These are phyloP conservation scores for Schizochytrium sp. DNA, from an alignment of 108 stramenopile genomes.

Conservation along the genomic window DNA sequence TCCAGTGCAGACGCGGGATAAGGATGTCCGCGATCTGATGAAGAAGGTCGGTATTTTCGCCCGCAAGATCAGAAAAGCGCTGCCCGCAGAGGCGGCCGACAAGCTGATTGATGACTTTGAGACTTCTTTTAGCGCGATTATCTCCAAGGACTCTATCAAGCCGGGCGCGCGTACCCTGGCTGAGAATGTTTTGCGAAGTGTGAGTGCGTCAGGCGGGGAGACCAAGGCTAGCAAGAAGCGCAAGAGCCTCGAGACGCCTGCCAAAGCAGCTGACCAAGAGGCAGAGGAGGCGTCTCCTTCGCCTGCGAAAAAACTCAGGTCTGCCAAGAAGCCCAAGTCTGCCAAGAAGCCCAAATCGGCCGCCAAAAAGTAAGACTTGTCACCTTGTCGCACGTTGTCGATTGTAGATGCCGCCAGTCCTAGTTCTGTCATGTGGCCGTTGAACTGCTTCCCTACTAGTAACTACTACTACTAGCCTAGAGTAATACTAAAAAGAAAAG, in stretches of 20 bases:
- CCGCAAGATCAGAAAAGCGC: background rate
- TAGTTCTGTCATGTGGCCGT: too few relatives aligned
- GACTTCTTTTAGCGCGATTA: background rate
- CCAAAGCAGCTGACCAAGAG: background rate
- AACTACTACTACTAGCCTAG: too few relatives aligned
- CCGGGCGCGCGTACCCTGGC: background rate
- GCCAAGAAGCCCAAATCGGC: too few relatives aligned
- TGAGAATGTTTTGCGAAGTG: background rate
- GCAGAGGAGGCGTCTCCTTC: too few relatives aligned
- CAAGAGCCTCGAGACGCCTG: background rate
- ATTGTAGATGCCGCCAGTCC: too few relatives aligned
- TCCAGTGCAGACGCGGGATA: background rate
- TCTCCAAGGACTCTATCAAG: background rate
- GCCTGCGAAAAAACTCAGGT: too few relatives aligned
- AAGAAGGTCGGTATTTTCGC: background rate
- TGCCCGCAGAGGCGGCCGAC: background rate
- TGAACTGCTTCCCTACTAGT: too few relatives aligned
- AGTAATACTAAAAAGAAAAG: too few relatives aligned
- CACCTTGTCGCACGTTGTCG: too few relatives aligned
- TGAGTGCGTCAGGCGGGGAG: background rate
- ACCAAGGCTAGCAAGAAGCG: background rate
- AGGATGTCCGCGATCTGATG: background rate
- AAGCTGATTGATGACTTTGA: background rate
- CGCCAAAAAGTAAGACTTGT: too few relatives aligned
- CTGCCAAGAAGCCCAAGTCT: too few relatives aligned